Percentiles rank a stretch among this genome's conserved stretches.
Conservation (phyloP, 108 stramenopile species). For the Fistulifera pelliculosa region DNA sequence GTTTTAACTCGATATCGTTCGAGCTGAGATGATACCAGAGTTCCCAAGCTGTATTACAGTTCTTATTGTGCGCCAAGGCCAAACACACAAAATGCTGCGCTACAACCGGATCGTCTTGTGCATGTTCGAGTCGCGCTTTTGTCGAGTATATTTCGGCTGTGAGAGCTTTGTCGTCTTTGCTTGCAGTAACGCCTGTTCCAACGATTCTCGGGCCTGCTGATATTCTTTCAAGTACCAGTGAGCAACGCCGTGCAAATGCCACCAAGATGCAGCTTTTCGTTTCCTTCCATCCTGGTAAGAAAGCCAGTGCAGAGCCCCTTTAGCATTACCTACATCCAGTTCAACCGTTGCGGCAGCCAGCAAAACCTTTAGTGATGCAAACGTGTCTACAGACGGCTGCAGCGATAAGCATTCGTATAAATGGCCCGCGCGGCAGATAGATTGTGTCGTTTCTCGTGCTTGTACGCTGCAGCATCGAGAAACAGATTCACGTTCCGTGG, state of each 20-base stretch:
- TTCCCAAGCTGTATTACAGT: slow-evolving; percentile 49
- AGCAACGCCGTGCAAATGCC: slow-evolving; percentile 60
- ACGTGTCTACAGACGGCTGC: slow-evolving; percentile 37
- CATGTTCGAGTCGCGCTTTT: slow-evolving; percentile 44
- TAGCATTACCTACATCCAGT: slow-evolving; percentile 41
- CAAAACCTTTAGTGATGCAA: slow-evolving; percentile 31
- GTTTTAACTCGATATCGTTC: too few species aligned
- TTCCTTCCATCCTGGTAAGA: slow-evolving; percentile 45
- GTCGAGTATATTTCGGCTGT: slow-evolving; percentile 57
- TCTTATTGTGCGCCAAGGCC: slow-evolving; percentile 59
- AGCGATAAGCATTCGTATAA: slow-evolving; percentile 27
- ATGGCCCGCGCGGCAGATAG: background rate
- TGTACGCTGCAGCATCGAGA: slow-evolving; percentile 56
- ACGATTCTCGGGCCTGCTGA: slow-evolving; percentile 41
- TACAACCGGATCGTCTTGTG: slow-evolving; percentile 37
- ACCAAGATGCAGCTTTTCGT: slow-evolving; percentile 24
- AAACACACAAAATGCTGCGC: slow-evolving; percentile 72
- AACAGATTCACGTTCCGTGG: slow-evolving; percentile 31
- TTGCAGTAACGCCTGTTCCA: slow-evolving; percentile 59
- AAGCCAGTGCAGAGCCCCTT: slow-evolving; percentile 36
- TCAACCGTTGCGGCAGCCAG: slow-evolving; percentile 68
- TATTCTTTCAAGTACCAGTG: slow-evolving; percentile 61
- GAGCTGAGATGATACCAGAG: slow-evolving; percentile 32
- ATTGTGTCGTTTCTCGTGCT: slow-evolving; percentile 8
- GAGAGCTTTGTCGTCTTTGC: slow-evolving; percentile 28